These are phyloP conservation scores for Sporisorium sorghi DNA, from an alignment of 1,284 basidiomycete species.

Conservation along the genomic window DNA sequence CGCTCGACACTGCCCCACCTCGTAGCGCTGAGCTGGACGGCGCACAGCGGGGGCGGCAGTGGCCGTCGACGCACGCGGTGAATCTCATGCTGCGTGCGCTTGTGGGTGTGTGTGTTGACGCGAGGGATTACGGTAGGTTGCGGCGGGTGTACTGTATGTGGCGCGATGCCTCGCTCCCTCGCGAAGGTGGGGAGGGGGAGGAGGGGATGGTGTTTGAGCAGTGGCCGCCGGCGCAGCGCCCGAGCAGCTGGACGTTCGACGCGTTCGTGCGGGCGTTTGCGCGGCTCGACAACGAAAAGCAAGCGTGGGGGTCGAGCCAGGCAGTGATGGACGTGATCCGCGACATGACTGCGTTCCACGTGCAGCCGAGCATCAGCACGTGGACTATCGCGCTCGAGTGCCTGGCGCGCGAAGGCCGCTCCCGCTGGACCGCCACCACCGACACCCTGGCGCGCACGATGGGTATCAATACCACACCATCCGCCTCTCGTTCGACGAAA, in stretches of 20 bases:
- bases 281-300: constrained; percentile 21
- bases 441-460: constrained; percentile 22
- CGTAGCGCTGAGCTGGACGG: background rate
- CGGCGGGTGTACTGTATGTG: constrained; percentile 22
- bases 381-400: constrained; percentile 53
- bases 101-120: constrained; percentile 19
- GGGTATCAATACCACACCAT: constrained; percentile 31
- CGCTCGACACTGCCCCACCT: too few relatives aligned
- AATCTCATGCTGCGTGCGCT: constrained; percentile 41
- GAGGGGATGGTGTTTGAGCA: constrained; percentile 15
- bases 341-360: constrained; percentile 42
- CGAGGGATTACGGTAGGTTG: constrained; percentile 30
- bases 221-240: constrained; percentile 40
- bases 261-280: constrained; percentile 39
- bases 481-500: background rate
- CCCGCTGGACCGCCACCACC: constrained; percentile 21
- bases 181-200: background rate
- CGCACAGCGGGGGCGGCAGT: constrained; percentile 22
- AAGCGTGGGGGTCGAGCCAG: constrained; percentile 30
- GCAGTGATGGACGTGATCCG: constrained; percentile 32
- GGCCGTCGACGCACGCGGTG: constrained; percentile 48
- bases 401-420: constrained; percentile 31
- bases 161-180: constrained; percentile 17
- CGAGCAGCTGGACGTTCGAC: constrained; percentile 39
- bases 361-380: constrained; percentile 27